These are phyloP conservation scores for Nemania sp. DNA, from an alignment of 2,329 filamentous ascomycete genomes.

Conservation along the genomic window DNA sequence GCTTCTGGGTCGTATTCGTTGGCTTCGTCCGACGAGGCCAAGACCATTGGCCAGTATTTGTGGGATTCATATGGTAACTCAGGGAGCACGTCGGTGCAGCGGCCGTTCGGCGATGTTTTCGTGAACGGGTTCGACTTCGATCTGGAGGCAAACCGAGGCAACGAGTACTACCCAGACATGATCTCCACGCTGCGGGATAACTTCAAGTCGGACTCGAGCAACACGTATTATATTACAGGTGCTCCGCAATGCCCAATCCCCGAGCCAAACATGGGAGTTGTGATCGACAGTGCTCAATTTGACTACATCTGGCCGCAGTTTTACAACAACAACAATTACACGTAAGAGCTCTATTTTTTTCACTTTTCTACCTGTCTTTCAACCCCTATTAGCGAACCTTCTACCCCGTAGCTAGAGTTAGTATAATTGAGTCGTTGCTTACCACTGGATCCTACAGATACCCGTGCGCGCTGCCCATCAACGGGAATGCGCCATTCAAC, in stretches of 20 bases:
- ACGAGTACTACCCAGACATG: constrained; percentile 52
- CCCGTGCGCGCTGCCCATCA: constrained; percentile 53
- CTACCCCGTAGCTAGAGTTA: not conserved
- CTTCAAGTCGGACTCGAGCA: constrained; percentile 51
- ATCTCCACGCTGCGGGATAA: constrained; percentile 50
- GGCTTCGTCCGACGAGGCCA: constrained; percentile 53
- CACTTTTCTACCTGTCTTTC: not conserved
- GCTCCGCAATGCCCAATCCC: constrained; percentile 61
- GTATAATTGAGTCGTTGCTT: constrained; percentile 4
- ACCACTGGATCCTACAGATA: constrained; percentile 31
- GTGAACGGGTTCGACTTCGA: constrained; percentile 50
- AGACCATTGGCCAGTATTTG: constrained; percentile 57
- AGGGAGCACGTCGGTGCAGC: constrained; percentile 48
- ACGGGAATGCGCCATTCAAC: constrained; percentile 53
- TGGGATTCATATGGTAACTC: constrained; percentile 60
- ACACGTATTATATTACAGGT: constrained; percentile 60
- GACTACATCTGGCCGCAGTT: constrained; percentile 61
- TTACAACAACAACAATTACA: constrained; percentile 59
- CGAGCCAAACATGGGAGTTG: constrained; percentile 56
- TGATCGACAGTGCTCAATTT: constrained; percentile 55
- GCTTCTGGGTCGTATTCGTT: constrained; percentile 53
- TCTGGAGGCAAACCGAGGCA: constrained; percentile 55
- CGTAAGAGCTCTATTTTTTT: constrained; percentile 19
- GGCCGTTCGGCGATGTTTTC: constrained; percentile 61
- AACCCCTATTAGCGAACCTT: not conserved